phyloP scores from a whole-genome alignment of 2,329 filamentous ascomycete genomes.

The Fusarium lyarnte region DNA sequence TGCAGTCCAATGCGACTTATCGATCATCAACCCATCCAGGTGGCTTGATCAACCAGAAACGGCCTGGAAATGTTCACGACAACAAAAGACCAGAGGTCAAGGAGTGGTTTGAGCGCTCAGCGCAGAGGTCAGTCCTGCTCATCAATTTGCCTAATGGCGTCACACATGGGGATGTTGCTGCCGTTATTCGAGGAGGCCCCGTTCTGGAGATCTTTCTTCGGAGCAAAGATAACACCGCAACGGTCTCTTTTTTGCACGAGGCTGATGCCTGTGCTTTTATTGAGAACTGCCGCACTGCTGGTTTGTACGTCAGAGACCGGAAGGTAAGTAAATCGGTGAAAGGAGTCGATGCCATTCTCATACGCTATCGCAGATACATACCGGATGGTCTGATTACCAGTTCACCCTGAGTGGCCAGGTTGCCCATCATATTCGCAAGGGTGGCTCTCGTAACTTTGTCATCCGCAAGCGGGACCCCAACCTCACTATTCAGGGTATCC shows the following conservation, averaged over 20 bases:
- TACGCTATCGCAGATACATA: conserved; percentile 63
- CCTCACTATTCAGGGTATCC: conserved; percentile 71
- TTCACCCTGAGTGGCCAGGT: conserved; percentile 72
- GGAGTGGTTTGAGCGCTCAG: conserved; percentile 47
- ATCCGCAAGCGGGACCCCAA: conserved; percentile 67
- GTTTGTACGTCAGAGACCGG: conserved; percentile 75
- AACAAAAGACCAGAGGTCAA: neutral
- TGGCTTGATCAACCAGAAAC: neutral
- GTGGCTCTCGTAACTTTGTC: conserved; percentile 79
- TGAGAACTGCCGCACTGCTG: conserved; percentile 69
- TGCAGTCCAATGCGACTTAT: neutral
- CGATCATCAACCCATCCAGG: neutral
- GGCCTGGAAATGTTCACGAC: neutral
- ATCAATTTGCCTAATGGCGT: conserved; percentile 68
- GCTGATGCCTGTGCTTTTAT: conserved; percentile 72
- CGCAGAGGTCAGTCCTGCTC: conserved; percentile 69
- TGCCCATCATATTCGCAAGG: conserved; percentile 68
- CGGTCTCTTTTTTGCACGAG: conserved; percentile 75
- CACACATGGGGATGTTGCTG: conserved; percentile 72
- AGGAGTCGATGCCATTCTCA: neutral
- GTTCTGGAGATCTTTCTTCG: conserved; percentile 75
- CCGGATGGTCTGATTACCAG: conserved; percentile 77
- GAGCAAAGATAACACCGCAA: conserved; percentile 65
- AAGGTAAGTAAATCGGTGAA: conserved; percentile 58
- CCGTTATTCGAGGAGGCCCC: conserved; percentile 73